Evolutionary conservation across 148 eudicot species (phyloP), one percentile per base, ranked within the genome.

Genomic region (Cornus controversa): DNA sequence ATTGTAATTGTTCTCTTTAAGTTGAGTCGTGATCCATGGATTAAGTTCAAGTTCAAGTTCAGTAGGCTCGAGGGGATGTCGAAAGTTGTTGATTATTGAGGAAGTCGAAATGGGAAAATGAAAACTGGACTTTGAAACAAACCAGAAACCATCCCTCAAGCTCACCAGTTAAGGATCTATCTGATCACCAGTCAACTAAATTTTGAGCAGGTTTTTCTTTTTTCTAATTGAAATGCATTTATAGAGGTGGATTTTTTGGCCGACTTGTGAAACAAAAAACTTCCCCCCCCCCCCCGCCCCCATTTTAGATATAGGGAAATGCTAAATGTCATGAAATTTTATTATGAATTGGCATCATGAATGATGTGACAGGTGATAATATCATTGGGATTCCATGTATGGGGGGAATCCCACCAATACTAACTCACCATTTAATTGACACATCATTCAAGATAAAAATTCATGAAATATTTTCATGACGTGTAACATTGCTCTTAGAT

Each of bases 1-100:
- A 47, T 11, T 50, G 75, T 53, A 72, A 71, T 42, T 71, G 34
- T 71, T 53, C 72, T 36, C 10, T 47, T 22, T 8, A 13, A 71
- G 31, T 71, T 31, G 4, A 47, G 27, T 26, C 63, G n/a, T 53
- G 40, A 25, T 71, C 16, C 64, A 0, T 22, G n/a, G 24, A n/a
- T 60, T 60, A 24, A 25, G 67, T 2, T 4, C 15, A 18, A 26
- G 2, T 64, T 25, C 67, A 29, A 64, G 67, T 24, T 64, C 29
- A 64, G 24, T 64, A 6, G 67, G 67, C 14, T 64, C 11, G 67
- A 64, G 26, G 29, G 5, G 27, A n/a, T n/a, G n/a, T n/a, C n/a
- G n/a, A n/a, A n/a, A n/a, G n/a, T n/a, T n/a, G n/a, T n/a, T n/a
- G n/a, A n/a, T n/a, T n/a, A n/a, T n/a, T n/a, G 34, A 31, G 4